Base-by-base conservation (phyloP, 805 yeast genomes). In the Myxozyma monticola region DNA sequence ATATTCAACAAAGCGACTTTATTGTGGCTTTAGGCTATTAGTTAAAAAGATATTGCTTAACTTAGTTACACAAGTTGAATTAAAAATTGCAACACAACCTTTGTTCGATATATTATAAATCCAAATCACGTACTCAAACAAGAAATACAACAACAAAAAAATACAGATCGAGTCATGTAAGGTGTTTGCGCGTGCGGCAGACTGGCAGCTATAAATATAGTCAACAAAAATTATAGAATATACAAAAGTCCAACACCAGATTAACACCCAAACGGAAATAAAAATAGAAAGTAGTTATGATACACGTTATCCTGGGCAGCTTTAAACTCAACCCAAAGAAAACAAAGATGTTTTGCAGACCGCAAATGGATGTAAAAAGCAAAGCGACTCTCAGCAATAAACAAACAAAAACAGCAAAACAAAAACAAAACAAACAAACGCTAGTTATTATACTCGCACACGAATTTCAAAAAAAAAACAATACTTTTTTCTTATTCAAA, bases 1-100 rank as follows among this genome's bases (percentile, higher is more conserved):
- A 39, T 57, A 2, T 73, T 72, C 25, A 42, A 48, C 52, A 30
- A 26, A 30, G 20, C 17, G n/a, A 33, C n/a, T n/a, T n/a, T n/a
- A n/a, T n/a, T n/a, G n/a, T n/a, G n/a, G n/a, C n/a, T n/a, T n/a
- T n/a, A n/a, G n/a, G n/a, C n/a, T n/a, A n/a, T n/a, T 4, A 22
- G 35, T 12, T 14, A 39, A 26, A 14, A 12, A 38, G 20, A 30
- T 30, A 31, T 20, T n/a, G n/a, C n/a, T n/a, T n/a, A n/a, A n/a
- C n/a, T n/a, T n/a, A n/a, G n/a, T n/a, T n/a, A n/a, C n/a, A n/a
- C n/a, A n/a, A n/a, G n/a, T n/a, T n/a, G n/a, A n/a, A n/a, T n/a
- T n/a, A n/a, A n/a, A n/a, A n/a, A n/a, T n/a, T n/a, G n/a, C n/a
- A n/a, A n/a, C n/a, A n/a, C n/a, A n/a, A n/a, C n/a, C n/a, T n/a